Evolutionary conservation across 1,284 basidiomycete genomes (phyloP).

Genomic region (Fomitiporia mediterranea): DNA sequence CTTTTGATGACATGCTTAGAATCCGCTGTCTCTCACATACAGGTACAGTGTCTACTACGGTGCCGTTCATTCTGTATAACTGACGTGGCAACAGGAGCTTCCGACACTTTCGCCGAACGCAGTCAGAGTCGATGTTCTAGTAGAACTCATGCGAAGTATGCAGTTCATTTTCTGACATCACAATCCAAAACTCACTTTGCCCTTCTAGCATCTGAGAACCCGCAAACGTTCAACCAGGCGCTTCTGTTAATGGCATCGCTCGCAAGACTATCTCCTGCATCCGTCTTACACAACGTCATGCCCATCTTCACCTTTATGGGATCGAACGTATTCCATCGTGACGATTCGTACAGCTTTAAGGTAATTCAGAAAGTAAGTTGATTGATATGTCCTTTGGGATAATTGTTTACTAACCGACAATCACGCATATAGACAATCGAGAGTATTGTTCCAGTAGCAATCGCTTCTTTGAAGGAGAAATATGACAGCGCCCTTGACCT

Average conservation of each 20-base stretch:
- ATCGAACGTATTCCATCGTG: slow-evolving; percentile 91
- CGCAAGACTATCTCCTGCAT: slow-evolving; percentile 82
- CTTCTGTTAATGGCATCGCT: slow-evolving; percentile 86
- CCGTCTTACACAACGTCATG: slow-evolving; percentile 94
- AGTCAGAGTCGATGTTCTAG: slow-evolving; percentile 73
- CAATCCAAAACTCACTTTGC: slow-evolving; percentile 13
- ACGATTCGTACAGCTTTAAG: slow-evolving; percentile 92
- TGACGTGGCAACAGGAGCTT: slow-evolving; percentile 32
- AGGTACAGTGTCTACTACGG: slow-evolving; percentile 36
- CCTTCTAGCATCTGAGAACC: slow-evolving; percentile 73
- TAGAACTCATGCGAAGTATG: slow-evolving; percentile 81
- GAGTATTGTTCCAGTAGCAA: slow-evolving; percentile 91
- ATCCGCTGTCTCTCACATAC: slow-evolving; percentile 59
- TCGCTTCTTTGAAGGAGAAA: slow-evolving; percentile 61
- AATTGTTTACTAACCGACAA: too few species aligned
- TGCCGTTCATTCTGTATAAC: slow-evolving; percentile 16
- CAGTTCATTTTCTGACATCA: slow-evolving; percentile 13
- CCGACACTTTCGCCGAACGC: slow-evolving; percentile 46
- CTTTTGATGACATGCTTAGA: slow-evolving; percentile 81
- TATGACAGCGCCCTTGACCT: slow-evolving; percentile 54
- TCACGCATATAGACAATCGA: slow-evolving; percentile 77
- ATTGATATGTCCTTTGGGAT: too few species aligned
- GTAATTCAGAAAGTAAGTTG: slow-evolving; percentile 82
- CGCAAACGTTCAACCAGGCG: slow-evolving; percentile 93
- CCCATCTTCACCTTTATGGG: slow-evolving; percentile 99